Evolutionary conservation across 208 protist genomes (phyloP), one percentile per base, ranked within the genome.

Genomic region (Trypanosoma mega): DNA sequence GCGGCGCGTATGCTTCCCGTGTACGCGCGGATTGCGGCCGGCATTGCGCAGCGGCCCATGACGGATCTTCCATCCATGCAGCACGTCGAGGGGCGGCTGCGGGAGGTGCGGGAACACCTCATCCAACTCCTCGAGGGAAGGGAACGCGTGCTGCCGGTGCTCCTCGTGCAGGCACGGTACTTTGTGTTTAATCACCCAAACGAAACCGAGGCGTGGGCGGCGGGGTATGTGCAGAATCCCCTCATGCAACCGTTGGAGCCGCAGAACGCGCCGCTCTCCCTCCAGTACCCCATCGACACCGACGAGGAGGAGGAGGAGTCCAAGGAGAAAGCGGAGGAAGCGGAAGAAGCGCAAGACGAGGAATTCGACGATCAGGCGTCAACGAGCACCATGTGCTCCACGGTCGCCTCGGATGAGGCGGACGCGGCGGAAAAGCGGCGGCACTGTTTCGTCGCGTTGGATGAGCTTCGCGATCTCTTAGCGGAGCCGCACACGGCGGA

Each of bases 161-260:
- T 66, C 5, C 59, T 74, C 46, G 49, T 63, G 14, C 53, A 73
- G 53, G 43, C 68, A 27, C 47, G 57, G 24, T 82, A 78, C 46
- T 67, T 76, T 44, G 63, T 59, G 3, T 63, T 54, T 18, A 82
- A 82, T 43, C 21, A 66, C 37, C 8, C 61, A 2, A 36, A 18
- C 6, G 33, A 62, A 27, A 45, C 58, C 50, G 48, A 54, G n/a
- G 48, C 30, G 47, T 82, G 76, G 76, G 36, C 62, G 2, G 68
- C 37, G 6, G 49, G n/a, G 1, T 78, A 78, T 57, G 31, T 56
- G 8, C 43, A 24, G 16, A 57, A 23, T 2, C 29, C 21, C n/a
- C 16, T 37, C 2, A 29, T 11, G 20, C 0, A 18, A 14, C 14
- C n/a, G 18, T 11, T 34, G 12, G 24, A 61, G 6, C 3, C 12